These are phyloP conservation scores for Cadophora sp. DNA, from an alignment of 2,329 filamentous ascomycete genomes.

Conservation along the genomic window DNA sequence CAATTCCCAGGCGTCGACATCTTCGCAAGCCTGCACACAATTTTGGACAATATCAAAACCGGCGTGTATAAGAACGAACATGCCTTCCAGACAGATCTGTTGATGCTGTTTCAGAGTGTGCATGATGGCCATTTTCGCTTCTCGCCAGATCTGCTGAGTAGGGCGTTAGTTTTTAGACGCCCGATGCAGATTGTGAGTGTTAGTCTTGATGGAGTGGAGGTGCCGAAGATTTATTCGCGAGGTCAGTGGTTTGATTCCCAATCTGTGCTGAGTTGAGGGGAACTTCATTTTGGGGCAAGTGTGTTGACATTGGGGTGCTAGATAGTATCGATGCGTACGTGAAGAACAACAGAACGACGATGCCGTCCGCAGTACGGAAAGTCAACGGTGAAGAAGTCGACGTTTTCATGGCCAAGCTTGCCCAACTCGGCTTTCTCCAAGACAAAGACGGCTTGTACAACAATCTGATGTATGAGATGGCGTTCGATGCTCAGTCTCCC, in stretches of 20 bases:
- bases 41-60: conserved; percentile 29
- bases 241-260: conserved; percentile 40
- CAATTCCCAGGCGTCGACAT: conserved; percentile 49
- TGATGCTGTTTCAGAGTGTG: conserved; percentile 57
- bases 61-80: conserved; percentile 50
- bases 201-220: conserved; percentile 61
- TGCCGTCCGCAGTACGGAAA: conserved; percentile 54
- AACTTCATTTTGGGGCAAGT: conserved; percentile 23
- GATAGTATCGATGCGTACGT: conserved; percentile 21
- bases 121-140: conserved; percentile 71
- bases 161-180: conserved; percentile 58
- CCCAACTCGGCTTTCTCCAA: conserved; percentile 46
- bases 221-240: conserved; percentile 63
- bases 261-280: background rate
- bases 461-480: conserved; percentile 48
- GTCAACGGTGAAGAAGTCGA: conserved; percentile 62
- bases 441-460: conserved; percentile 51
- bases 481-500: conserved; percentile 33
- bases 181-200: conserved; percentile 63
- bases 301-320: conserved; percentile 26
- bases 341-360: conserved; percentile 44
- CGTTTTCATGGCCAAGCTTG: conserved; percentile 54
- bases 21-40: conserved; percentile 50
- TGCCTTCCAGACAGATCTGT: conserved; percentile 62
- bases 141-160: conserved; percentile 56